Conservation (phyloP, 495 filamentous ascomycete species). For the Beverwykella pulmonaria region DNA sequence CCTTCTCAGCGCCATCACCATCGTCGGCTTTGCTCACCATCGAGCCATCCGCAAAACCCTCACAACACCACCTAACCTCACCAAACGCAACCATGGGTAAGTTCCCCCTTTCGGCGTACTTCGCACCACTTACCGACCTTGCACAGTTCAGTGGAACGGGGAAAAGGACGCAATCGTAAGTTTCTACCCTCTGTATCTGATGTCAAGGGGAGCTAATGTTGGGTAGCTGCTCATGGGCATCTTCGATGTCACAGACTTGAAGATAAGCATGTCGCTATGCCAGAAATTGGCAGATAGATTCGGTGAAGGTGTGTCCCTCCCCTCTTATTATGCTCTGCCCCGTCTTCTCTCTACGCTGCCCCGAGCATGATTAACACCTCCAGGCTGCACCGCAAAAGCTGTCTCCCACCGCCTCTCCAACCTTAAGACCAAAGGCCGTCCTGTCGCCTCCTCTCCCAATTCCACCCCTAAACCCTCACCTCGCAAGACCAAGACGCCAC, state of each 20-base stretch:
- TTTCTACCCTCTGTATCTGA: neutral
- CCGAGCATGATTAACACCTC: too few relatives aligned
- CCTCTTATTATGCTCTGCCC: neutral
- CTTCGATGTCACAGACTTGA: conserved; percentile 1
- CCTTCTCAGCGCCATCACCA: too few relatives aligned
- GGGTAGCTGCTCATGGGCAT: conserved; percentile 5
- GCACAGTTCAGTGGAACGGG: conserved; percentile 9
- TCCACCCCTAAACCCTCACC: neutral
- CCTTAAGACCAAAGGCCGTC: conserved; percentile 5
- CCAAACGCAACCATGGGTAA: neutral
- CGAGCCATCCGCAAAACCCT: too few relatives aligned
- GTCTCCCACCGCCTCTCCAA: conserved; percentile 11
- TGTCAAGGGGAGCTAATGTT: neutral
- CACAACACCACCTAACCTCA: too few relatives aligned
- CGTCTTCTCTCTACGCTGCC: neutral
- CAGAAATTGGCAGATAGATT: conserved; percentile 2
- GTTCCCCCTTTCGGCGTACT: neutral
- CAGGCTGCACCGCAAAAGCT: conserved; percentile 24
- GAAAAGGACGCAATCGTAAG: conserved; percentile 17
- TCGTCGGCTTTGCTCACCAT: too few relatives aligned
- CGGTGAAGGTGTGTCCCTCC: conserved; percentile 9
- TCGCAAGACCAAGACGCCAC: neutral
- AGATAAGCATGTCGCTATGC: neutral
- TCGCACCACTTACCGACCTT: neutral
- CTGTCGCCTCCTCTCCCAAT: neutral